A percentile compares a stretch with the other conserved stretches of the same genome.
These are phyloP conservation scores for Chaetomium olivaceum DNA, from an alignment of 2,329 filamentous ascomycete species.

Conservation along the genomic window DNA sequence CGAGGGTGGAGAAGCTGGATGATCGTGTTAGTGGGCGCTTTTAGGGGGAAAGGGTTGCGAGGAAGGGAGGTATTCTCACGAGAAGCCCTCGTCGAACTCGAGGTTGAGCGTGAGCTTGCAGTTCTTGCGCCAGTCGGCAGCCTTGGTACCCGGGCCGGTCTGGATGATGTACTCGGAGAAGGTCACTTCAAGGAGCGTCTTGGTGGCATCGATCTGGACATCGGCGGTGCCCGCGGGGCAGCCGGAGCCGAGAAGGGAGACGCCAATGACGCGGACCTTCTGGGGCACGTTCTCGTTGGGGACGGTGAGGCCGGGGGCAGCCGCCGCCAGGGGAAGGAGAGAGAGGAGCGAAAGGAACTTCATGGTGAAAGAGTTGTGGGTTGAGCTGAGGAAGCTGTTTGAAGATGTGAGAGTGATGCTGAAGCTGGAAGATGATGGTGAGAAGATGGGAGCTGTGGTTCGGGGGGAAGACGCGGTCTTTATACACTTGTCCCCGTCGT, in stretches of 20 bases:
- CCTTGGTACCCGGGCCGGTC: conserved; percentile 28
- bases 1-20: conserved; percentile 25
- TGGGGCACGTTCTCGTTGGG: conserved; percentile 12
- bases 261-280: conserved; percentile 18
- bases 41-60: neutral
- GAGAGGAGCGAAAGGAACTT: conserved; percentile 15
- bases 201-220: conserved; percentile 28
- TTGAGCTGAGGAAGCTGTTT: neutral
- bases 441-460: neutral
- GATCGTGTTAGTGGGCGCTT: neutral
- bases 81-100: conserved; percentile 30
- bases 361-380: conserved; percentile 7
- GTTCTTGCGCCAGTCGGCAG: conserved; percentile 31
- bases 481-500: conserved; percentile 6
- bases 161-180: conserved; percentile 31
- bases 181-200: conserved; percentile 29
- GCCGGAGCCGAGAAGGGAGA: conserved; percentile 26
- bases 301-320: conserved; percentile 18
- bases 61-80: conserved; percentile 7
- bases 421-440: neutral
- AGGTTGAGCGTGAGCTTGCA: conserved; percentile 33
- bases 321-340: conserved; percentile 19
- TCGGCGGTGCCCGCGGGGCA: conserved; percentile 26
- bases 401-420: neutral
- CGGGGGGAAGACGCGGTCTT: neutral